A percentile compares a stretch with the other conserved stretches of the same genome.
These are phyloP conservation scores for Naematelia encephala DNA, from an alignment of 768 basidiomycete genomes.

Conservation along the genomic window DNA sequence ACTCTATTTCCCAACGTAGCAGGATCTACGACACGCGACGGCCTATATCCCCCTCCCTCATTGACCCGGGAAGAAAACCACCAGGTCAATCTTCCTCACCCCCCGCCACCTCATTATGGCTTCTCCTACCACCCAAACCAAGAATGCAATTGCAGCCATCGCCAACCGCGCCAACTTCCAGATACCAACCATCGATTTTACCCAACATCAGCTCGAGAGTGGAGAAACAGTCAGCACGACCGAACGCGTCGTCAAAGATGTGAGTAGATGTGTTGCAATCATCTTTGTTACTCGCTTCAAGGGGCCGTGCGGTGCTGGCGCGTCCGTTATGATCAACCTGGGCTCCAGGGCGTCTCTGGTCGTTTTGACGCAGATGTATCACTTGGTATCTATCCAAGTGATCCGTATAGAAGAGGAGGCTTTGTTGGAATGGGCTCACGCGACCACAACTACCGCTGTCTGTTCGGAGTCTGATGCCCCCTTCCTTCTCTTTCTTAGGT, in stretches of 20 bases:
- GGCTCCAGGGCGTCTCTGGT: too few relatives aligned
- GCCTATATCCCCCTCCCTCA: not conserved
- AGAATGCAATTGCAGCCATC: slow-evolving; percentile 44
- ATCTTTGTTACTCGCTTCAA: not conserved
- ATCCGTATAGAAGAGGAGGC: too few relatives aligned
- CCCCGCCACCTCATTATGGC: slow-evolving; percentile 23
- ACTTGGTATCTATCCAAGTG: too few relatives aligned
- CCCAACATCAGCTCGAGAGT: slow-evolving; percentile 87
- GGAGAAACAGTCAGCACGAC: slow-evolving; percentile 87
- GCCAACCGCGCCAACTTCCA: slow-evolving; percentile 37
- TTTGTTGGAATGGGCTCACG: too few relatives aligned
- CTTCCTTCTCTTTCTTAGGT: slow-evolving; percentile 60
- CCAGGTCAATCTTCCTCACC: not conserved
- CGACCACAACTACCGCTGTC: not conserved
- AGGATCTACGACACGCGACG: not conserved
- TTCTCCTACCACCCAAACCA: slow-evolving; percentile 42
- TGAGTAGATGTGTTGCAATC: slow-evolving; percentile 51
- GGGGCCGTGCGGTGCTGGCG: slow-evolving; percentile 1
- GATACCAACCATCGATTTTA: slow-evolving; percentile 75
- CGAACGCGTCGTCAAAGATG: slow-evolving; percentile 94
- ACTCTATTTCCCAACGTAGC: not conserved
- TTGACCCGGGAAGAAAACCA: not conserved
- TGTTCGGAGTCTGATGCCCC: not conserved
- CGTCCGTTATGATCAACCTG: not conserved
- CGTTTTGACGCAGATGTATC: too few relatives aligned